These are phyloP conservation scores for Stropharia rugosoannulata DNA, from an alignment of 768 basidiomycete species.

Conservation along the genomic window DNA sequence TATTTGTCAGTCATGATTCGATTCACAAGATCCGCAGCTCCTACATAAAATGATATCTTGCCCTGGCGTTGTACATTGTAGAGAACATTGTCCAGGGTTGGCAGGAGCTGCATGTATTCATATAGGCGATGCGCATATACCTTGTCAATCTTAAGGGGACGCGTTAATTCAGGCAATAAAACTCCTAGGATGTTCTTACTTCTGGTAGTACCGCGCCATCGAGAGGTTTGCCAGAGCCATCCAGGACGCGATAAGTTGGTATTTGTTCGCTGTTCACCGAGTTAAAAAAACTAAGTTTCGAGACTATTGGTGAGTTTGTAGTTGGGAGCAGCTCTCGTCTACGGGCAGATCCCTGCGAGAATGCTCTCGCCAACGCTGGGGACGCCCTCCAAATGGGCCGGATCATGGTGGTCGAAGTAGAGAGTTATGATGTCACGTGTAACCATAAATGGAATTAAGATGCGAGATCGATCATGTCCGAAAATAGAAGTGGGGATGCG, in stretches of 20 bases:
- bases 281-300: slow-evolving; percentile 79
- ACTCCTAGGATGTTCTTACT: slow-evolving; percentile 36
- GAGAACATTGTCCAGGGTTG: slow-evolving; percentile 82
- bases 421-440: slow-evolving; percentile 25
- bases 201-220: slow-evolving; percentile 77
- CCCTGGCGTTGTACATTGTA: slow-evolving; percentile 95
- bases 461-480: slow-evolving; percentile 7
- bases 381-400: slow-evolving; percentile 22
- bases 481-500: slow-evolving; percentile 8
- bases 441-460: slow-evolving; percentile 12
- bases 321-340: slow-evolving; percentile 33
- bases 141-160: slow-evolving; percentile 56
- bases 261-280: slow-evolving; percentile 69
- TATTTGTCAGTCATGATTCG: background rate
- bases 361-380: slow-evolving; percentile 18
- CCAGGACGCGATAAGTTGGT: slow-evolving; percentile 85
- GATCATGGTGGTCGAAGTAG: slow-evolving; percentile 30
- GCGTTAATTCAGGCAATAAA: background rate
- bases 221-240: slow-evolving; percentile 72
- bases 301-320: slow-evolving; percentile 59
- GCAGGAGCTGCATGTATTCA: slow-evolving; percentile 77
- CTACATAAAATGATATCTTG: slow-evolving; percentile 86
- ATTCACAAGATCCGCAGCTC: slow-evolving; percentile 23
- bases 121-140: slow-evolving; percentile 71
- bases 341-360: slow-evolving; percentile 14